phyloP scores from a whole-genome alignment of 2,329 filamentous ascomycete species.

The Neofusicoccum ribis region DNA sequence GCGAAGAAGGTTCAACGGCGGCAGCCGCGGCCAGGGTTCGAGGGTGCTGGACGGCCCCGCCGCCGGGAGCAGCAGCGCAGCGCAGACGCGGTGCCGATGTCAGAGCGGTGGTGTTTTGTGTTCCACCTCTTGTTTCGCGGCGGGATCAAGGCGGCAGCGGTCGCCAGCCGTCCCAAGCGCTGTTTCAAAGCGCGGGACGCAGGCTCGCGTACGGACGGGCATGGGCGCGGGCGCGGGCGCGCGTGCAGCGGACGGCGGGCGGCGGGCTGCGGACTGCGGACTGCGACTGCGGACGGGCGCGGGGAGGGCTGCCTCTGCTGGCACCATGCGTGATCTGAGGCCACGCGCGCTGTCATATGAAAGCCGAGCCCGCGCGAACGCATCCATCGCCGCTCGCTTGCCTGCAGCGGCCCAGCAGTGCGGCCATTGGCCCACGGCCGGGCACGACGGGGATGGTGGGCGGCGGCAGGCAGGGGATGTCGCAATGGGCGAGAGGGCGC shows the following conservation, averaged over 20 bases:
- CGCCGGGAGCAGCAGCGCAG: not conserved
- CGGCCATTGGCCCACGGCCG: not conserved
- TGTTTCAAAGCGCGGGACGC: constrained; percentile 15
- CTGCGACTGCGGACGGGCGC: not conserved
- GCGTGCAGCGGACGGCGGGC: not conserved
- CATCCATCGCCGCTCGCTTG: not conserved
- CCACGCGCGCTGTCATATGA: not conserved
- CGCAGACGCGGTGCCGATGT: not conserved
- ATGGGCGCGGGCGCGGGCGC: not conserved
- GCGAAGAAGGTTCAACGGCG: constrained; percentile 17
- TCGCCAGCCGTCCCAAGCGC: not conserved
- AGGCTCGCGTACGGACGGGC: constrained; percentile 5
- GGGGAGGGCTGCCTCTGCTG: not conserved
- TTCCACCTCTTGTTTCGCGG: constrained; percentile 4
- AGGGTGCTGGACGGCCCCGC: not conserved
- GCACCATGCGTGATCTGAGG: not conserved
- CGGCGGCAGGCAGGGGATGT: not conserved
- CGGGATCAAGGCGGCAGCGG: not conserved
- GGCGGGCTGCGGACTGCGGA: no score
- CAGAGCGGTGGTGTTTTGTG: constrained; percentile 8
- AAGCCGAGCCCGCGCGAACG: not conserved
- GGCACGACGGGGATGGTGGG: not conserved
- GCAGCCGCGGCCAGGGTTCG: constrained; percentile 6
- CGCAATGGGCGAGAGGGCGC: not conserved
- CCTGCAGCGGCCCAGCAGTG: not conserved